phyloP scores from a whole-genome alignment of 75 land plant genomes.

The Selaginella moellendorffii region DNA sequence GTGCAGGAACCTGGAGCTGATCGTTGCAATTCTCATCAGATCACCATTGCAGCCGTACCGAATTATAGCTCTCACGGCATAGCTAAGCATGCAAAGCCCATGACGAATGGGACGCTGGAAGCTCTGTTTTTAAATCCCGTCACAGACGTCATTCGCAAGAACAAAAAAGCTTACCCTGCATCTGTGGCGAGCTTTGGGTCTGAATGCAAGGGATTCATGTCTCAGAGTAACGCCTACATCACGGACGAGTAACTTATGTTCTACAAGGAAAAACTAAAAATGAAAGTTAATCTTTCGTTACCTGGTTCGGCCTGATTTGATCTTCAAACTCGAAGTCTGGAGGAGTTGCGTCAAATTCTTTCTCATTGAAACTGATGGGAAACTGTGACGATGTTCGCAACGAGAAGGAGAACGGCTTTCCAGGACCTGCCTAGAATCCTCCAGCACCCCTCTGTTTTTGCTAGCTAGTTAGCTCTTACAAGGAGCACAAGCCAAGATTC shows the following conservation, averaged over 20 bases:
- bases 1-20: constrained; percentile 57
- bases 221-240: constrained; percentile 83
- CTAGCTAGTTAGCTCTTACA: too few relatives aligned
- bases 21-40: constrained; percentile 35
- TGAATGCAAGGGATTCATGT: constrained; percentile 90
- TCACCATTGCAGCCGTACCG: constrained; percentile 51
- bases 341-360: constrained; percentile 25
- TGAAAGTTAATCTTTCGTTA: too few relatives aligned
- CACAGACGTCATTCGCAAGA: too few relatives aligned
- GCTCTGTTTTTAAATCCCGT: too few relatives aligned
- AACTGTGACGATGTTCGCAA: constrained; percentile 7
- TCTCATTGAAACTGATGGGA: background rate
- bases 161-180: constrained; percentile 78
- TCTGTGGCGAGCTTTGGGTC: constrained; percentile 58
- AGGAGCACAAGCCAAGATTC: background rate
- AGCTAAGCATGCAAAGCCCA: constrained; percentile 87
- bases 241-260: background rate
- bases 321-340: constrained; percentile 50
- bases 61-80: constrained; percentile 68
- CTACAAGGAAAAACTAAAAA: too few relatives aligned
- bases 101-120: constrained; percentile 60
- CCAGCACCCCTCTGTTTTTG: too few relatives aligned
- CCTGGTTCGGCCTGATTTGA: constrained; percentile 44
- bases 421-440: too few relatives aligned
- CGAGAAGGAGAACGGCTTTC: constrained; percentile 51